These are phyloP conservation scores for Tolypocladium ovalisporum DNA, from an alignment of 2,329 filamentous ascomycete species.

Conservation along the genomic window DNA sequence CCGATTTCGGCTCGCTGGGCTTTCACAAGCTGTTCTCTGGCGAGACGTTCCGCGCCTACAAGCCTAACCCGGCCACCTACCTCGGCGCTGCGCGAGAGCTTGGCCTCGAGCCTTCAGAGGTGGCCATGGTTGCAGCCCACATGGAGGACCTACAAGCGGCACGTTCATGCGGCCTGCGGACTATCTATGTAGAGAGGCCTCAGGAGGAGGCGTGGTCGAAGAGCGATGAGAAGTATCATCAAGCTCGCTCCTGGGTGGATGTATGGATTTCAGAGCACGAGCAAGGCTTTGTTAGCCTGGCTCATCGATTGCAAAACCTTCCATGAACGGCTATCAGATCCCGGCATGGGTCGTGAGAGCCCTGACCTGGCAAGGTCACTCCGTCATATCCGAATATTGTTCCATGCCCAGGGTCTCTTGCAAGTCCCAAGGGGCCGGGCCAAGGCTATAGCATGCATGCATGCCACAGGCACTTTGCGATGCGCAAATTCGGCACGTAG, in stretches of 20 bases:
- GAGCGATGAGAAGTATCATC: slow-evolving; percentile 38
- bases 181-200: slow-evolving; percentile 62
- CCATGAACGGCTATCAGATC: not conserved
- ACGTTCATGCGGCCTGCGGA: slow-evolving; percentile 50
- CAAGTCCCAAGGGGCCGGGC: not conserved
- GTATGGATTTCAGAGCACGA: slow-evolving; percentile 24
- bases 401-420: not conserved
- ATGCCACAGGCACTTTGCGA: not conserved
- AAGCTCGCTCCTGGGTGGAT: slow-evolving; percentile 34
- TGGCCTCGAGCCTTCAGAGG: slow-evolving; percentile 44
- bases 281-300: slow-evolving; percentile 19
- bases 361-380: not conserved
- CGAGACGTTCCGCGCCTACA: slow-evolving; percentile 65
- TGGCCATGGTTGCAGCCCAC: slow-evolving; percentile 71
- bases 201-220: slow-evolving; percentile 52
- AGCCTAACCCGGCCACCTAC: slow-evolving; percentile 59
- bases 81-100: slow-evolving; percentile 52
- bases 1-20: slow-evolving; percentile 43
- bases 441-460: not conserved
- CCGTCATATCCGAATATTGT: not conserved
- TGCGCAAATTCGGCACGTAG: not conserved
- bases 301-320: slow-evolving; percentile 13
- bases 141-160: slow-evolving; percentile 58
- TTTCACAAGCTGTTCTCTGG: slow-evolving; percentile 55
- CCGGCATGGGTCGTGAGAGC: not conserved